Base-by-base conservation (phyloP, 768 basidiomycete species). In the Naganishia onofrii region DNA sequence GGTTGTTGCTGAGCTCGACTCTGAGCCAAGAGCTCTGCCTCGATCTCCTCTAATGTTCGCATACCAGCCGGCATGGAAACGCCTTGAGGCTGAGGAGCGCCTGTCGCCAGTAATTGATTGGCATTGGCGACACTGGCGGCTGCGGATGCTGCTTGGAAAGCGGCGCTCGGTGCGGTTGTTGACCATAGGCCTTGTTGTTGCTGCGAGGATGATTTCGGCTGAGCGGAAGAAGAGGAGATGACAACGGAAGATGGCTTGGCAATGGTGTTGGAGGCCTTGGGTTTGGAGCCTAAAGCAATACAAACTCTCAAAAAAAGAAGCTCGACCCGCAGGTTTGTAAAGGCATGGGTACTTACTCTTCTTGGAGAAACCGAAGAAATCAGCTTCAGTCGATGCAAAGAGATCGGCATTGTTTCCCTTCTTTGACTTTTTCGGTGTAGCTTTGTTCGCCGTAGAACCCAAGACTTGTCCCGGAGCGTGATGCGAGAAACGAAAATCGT, bases 41-140 rank as follows among this genome's bases (percentile, higher is more conserved):
- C 81, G 60, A 82, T 82, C 75, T 82, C 81, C 48, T 78, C 80
- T n/a, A 82, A 73, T 5, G 80, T 78, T 73, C 60, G 29, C 32
- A 58, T 36, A 36, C 57, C 57, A 19, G 34, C 13, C 10, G 42
- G 70, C 29, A 56, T 48, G 15, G 26, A 29, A 54, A 31, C 65
- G 46, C 8, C 65, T 66, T 31, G 65, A 52, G 38, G 17, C 17
- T 28, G 29, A 46, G 48, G 7, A 51, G 42, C 9, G 13, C 48
- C 48, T 4, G n/a, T 13, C 13, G 48, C 48, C n/a, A 51, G 48
- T 12, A 51, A 12, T 23, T 34, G 23, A 28, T 64, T 29, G 44
- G 51, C n/a, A 17, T 38, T 65, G 42, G 65, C 28, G 15, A 54
- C 53, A 26, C 28, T 42, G 19, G 54, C 70, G 12, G 68, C 44